Base-by-base conservation (phyloP, 2,329 filamentous ascomycete species). In the Myriosclerotinia curreyana region DNA sequence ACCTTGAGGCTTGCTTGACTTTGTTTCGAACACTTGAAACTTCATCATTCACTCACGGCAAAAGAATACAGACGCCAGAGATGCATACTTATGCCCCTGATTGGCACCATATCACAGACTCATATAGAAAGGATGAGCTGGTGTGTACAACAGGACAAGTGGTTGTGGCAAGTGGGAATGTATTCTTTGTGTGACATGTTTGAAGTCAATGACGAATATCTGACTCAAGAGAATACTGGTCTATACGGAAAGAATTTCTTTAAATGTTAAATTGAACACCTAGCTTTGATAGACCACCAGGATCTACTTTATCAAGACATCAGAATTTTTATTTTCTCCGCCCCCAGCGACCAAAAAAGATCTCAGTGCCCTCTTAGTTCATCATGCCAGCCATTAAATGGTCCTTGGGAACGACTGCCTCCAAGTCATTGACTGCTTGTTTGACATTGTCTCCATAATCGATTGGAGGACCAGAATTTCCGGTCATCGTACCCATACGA, bases 401-500 rank as follows among this genome's bases (percentile, higher is more conserved):
- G 40, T 68, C 52, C 4, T 65, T 15, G 14, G 68, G 66, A 59
- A 68, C 56, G 53, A 48, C 64, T 31, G 60, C 48, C 9, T 64
- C 46, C 62, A 70, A 62, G 15, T 53, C 64, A 15, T 56, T 61
- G n/a, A 70, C 63, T 20, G 64, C 67, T 64, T 68, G 66, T 54
- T 65, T 70, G 38, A 67, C 50, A 20, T 52, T 50, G 15, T 56
- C 59, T 31, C 68, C 67, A 62, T 67, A 71, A 54, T 68, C 66
- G 15, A 70, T 9, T 38, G 65, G 31, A 12, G 65, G 25, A 8
- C 65, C 66, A 12, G 62, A 34, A n/a, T 40, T 31, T 44, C 67
- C 66, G 15, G 66, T 69, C 50, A 71, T 63, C 58, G 66, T 66
- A 17, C 36, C 64, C 15, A 65, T 65, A n/a, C 65, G 68, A 34